Base-by-base conservation (phyloP, 225 moss, liverwort and hornwort genomes). In the Sphagnum contortum region DNA sequence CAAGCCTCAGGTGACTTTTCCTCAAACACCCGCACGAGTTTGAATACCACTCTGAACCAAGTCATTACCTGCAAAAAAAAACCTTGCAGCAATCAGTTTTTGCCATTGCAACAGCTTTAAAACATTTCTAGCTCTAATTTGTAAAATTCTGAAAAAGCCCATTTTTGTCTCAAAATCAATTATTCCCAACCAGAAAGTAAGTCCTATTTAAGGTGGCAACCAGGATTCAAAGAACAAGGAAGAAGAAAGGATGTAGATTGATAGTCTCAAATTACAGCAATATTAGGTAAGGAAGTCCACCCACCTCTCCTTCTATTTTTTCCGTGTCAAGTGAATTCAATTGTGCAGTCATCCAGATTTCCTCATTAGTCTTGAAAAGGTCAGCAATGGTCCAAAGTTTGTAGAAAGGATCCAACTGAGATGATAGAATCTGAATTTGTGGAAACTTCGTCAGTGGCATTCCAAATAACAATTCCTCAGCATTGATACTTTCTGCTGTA, bases 371-470 rank as follows among this genome's bases (percentile, higher is more conserved):
- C 78, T 91, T 91, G 53, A 94, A 94, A 2, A 49, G 60, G 61
- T 91, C 67, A 3, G 87, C 87, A 62, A 89, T 94, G 49, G 85
- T 84, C 94, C 91, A 94, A 5, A 94, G 62, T 63, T 94, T 87
- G 6, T 78, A 83, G 56, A 78, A 89, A 6, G 91, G 94, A 8
- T 89, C 80, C 58, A 94, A 63, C 57, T 76, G 67, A 57, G 66
- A 71, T 12, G 80, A 77, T 4, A 91, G 69, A 45, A 64, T 59
- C 71, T 91, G 94, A 9, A 91, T 94, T 76, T 89, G 87, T 13
- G 91, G 89, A 65, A 80, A 94, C 59, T 89, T 91, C 48, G 85
- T 83, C 44, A 82, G 76, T 3, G 94, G 94, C 79, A 94, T 91
- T 2, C 94, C 94, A 80, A 94, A 94, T 70, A 91, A 77, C 58